These are phyloP conservation scores for Herpetospermum pedunculosum DNA, from an alignment of 306 rosid species.

Conservation along the genomic window DNA sequence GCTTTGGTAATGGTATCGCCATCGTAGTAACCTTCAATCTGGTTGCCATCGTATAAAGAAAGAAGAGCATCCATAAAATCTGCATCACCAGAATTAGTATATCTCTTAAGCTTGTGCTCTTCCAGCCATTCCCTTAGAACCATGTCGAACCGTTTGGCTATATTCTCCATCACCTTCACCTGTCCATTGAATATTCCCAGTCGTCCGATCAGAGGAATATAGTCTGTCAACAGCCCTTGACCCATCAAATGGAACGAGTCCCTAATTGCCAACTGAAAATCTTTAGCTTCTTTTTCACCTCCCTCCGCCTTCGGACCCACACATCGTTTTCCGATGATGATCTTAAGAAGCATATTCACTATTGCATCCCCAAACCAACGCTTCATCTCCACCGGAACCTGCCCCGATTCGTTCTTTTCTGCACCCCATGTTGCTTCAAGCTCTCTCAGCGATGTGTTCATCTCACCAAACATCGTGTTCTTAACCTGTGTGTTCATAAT, in stretches of 20 bases:
- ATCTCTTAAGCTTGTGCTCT: not conserved
- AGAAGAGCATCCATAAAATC: slow-evolving; percentile 37
- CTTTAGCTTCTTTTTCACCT: not conserved
- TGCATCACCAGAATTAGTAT: not conserved
- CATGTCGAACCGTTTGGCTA: slow-evolving; percentile 14
- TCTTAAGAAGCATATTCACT: slow-evolving; percentile 25
- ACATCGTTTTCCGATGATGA: slow-evolving; percentile 22
- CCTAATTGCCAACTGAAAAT: not conserved
- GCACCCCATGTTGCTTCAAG: slow-evolving; percentile 2
- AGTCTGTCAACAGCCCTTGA: slow-evolving; percentile 16
- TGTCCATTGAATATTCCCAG: slow-evolving; percentile 29
- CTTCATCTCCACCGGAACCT: slow-evolving; percentile 19
- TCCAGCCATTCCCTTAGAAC: slow-evolving; percentile 19
- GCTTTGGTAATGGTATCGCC: slow-evolving; percentile 38
- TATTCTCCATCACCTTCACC: slow-evolving; percentile 19
- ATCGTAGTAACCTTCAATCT: slow-evolving; percentile 21
- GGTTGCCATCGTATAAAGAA: slow-evolving; percentile 1
- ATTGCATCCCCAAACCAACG: slow-evolving; percentile 23
- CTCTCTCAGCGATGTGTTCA: slow-evolving; percentile 11
- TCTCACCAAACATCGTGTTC: slow-evolving; percentile 21
- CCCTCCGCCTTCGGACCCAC: not conserved
- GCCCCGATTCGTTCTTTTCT: not conserved
- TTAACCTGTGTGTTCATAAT: not conserved
- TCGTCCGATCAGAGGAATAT: slow-evolving; percentile 20
- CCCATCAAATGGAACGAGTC: slow-evolving; percentile 23